Evolutionary conservation across 345 rosid genomes (phyloP), one percentile per base, ranked within the genome.

Genomic region (Microthlaspi erraticum): DNA sequence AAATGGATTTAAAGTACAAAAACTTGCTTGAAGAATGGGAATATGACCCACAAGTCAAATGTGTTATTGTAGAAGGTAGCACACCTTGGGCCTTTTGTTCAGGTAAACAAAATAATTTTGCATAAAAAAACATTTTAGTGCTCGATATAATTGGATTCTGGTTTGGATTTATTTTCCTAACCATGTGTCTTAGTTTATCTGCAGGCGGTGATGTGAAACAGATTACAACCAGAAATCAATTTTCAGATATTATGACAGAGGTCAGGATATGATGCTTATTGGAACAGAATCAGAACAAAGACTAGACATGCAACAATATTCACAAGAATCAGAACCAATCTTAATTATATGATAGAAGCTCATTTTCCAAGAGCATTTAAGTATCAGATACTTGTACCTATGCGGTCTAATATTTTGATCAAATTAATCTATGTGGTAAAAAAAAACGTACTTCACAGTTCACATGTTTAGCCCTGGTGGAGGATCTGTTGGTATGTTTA

Each of bases 161-260:
- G 44, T 48, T 66, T 12, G 53, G 53, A 31, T 33, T 19, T 5
- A 68, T 38, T n/a, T n/a, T n/a, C n/a, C 66, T 85, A 68, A 82
- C 73, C 38, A 36, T 68, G 78, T n/a, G 67, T 79, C 76, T 81
- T 80, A 81, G 85, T 83, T 81, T 87, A 73, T 80, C 54, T 85
- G 88, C 96, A 89, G 91, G 96, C 32, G 97, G 98, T 80, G 97
- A 93, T 84, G 91, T 93, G 86, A 93, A 93, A 94, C 60, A 72
- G 79, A 80, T 93, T 51, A 57, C 92, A 9, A 72, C 77, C 64
- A 85, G 85, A 79, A 83, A 80, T 19, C 86, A 85, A 57, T 81
- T 91, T 41, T 79, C 92, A 45, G 91, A 88, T n/a, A n/a, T n/a
- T 83, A 74, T 93, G 92, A 86, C 91, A 86, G 86, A 93, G 96